These are phyloP conservation scores for Leucocoprinus leucothites DNA, from an alignment of 768 basidiomycete species.

Conservation along the genomic window DNA sequence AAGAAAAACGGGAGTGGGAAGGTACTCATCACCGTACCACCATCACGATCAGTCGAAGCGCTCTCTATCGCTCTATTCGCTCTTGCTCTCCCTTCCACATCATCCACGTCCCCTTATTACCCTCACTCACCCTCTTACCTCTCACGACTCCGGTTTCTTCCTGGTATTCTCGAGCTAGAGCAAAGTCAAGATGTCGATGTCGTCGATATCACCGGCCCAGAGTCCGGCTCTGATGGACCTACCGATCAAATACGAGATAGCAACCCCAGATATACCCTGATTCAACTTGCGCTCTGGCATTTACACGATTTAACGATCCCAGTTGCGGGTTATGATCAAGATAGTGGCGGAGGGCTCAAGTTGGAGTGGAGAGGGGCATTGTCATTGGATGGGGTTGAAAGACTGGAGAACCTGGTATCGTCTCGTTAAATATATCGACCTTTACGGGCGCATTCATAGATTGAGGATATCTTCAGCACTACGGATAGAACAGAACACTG, in stretches of 20 bases:
- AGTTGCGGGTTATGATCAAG: neutral
- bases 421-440: no score
- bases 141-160: neutral
- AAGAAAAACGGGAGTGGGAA: neutral
- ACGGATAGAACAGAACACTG: no score
- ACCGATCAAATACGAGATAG: no score
- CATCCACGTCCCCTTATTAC: neutral
- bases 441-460: no score
- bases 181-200: constrained; percentile 2
- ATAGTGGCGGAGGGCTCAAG: neutral
- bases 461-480: no score
- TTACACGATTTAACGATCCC: neutral
- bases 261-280: neutral
- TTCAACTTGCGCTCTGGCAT: constrained; percentile 10
- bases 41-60: neutral
- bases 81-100: neutral
- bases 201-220: neutral
- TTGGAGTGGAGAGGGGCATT: constrained; percentile 7
- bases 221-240: neutral
- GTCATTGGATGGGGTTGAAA: constrained; percentile 1
- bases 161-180: neutral
- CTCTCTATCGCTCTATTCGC: constrained; percentile 2
- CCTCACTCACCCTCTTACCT: neutral
- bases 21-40: constrained; percentile 1
- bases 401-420: neutral